Conservation (phyloP, 1,284 basidiomycete genomes). For the Naganishia cerealis region DNA sequence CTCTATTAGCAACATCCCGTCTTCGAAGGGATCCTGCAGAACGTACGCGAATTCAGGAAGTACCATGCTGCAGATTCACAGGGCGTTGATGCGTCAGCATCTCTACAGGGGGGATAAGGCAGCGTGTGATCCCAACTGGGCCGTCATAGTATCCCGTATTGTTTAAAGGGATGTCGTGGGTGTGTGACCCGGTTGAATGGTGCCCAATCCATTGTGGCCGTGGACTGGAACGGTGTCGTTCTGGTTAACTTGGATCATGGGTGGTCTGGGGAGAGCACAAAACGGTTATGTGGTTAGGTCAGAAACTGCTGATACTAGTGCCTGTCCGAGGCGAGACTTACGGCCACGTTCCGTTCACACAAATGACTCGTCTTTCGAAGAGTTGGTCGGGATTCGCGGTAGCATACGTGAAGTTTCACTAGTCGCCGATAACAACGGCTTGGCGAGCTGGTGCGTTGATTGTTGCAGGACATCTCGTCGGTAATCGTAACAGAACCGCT, state of each 20-base stretch:
- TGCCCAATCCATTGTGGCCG: slow-evolving; percentile 67
- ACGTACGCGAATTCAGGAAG: slow-evolving; percentile 80
- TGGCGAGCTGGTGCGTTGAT: slow-evolving; percentile 24
- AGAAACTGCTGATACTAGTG: background rate
- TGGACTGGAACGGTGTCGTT: slow-evolving; percentile 73
- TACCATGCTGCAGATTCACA: slow-evolving; percentile 73
- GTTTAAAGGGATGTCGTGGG: slow-evolving; percentile 94
- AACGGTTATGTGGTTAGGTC: background rate
- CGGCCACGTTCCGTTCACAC: slow-evolving; percentile 90
- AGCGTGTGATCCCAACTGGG: slow-evolving; percentile 77
- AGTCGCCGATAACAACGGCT: slow-evolving; percentile 51
- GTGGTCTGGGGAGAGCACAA: slow-evolving; percentile 63
- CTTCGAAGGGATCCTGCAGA: slow-evolving; percentile 48
- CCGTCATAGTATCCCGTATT: slow-evolving; percentile 83
- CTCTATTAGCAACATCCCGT: background rate
- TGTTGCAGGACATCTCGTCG: slow-evolving; percentile 2
- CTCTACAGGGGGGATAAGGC: slow-evolving; percentile 76
- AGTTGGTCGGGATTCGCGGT: slow-evolving; percentile 55
- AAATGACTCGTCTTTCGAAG: slow-evolving; percentile 69
- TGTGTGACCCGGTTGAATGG: slow-evolving; percentile 58
- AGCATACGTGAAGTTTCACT: slow-evolving; percentile 55
- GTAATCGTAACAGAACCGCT: slow-evolving; percentile 33
- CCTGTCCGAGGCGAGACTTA: slow-evolving; percentile 55
- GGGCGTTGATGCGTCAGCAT: slow-evolving; percentile 77
- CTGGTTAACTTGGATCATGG: slow-evolving; percentile 68